Evolutionary conservation across 768 basidiomycete genomes (phyloP), one percentile per base, ranked within the genome.

Genomic region (Kwoniella pini): DNA sequence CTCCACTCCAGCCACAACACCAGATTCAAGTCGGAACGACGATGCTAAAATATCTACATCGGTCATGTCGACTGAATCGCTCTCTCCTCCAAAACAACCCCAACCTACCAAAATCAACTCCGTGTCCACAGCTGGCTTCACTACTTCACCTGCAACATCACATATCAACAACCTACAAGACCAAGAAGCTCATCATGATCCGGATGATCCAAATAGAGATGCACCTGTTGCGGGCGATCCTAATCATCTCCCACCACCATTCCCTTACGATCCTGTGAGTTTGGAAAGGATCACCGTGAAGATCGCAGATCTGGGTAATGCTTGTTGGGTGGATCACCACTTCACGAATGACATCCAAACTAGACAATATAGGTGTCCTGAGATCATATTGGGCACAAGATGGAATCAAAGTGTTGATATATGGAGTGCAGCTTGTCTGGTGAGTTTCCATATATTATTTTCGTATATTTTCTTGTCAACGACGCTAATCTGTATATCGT

Each of bases 341-440:
- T 99, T 98, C 67, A 98, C 96, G 42, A 95, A 99, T 79, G 96
- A 97, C 71, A 98, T 97, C 69, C 93, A 98, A 81, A 99, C 96
- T 26, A 81, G 95, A 72, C 96, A 98, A 72, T 98, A 98, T 77
- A 86, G 96, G 26, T 92, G 91, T 82, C 95, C 96, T 1, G 95
- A 99, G 78, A 95, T 98, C 60, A 94, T 99, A 46, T 82, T 98
- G 1, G 95, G 95, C 43, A 91, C 91, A 1, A 90, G 91, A 68
- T 99, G 95, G 95, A 90, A 91, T 4, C 83, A 91, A 11, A 92
- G 89, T 68, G 93, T 92, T 24, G 96, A 99, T 79, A 86, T 96
- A 22, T 99, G 96, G 96, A 91, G 89, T 70, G 88, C 97, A 0
- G 88, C 94, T 0, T 95, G 92, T 79, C 86, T 97, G 77, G 91